Evolutionary conservation across 352 stramenopile species (phyloP), one percentile per base, ranked within the genome.

Genomic region (Globisporangium cylindrosporum): DNA sequence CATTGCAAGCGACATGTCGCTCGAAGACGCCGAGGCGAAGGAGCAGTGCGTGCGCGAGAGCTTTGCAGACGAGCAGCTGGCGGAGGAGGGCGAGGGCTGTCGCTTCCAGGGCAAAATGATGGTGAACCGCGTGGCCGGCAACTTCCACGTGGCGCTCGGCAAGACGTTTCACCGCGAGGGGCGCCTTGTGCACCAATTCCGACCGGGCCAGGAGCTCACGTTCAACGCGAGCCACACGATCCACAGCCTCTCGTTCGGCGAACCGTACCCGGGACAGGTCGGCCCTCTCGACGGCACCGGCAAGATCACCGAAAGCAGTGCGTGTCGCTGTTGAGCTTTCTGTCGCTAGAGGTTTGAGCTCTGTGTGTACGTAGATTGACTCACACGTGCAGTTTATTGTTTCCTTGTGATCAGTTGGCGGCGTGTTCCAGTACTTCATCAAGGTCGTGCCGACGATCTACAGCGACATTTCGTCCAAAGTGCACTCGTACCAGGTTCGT

Each of bases 401-500:
- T 29, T 61, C 2, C 20, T 41, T 58, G n/a, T 15, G 29, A 74
- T 7, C 59, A 95, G 87, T 66, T 36, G 87, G 87, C 14, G 87
- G 82, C 18, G 83, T 94, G 63, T 94, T 92, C 69, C 86, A 95
- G 76, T 95, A 95, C 76, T 93, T 91, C 67, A 89, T 95, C 76
- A 95, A 95, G 75, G 86, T 95, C 55, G 86, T 95, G 59, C 88
- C 88, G 24, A 95, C 88, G 27, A 90, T 95, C 67, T 95, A 92
- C 77, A 88, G 81, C 68, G 85, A 93, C 57, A 86, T 88, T 24
- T 80, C 84, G 64, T 76, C 84, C 12, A 73, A 77, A 3, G 82
- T 88, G 24, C 71, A 84, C 59, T 93, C 84, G 69, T 94, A 94
- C 69, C 88, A 90, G 75, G 79, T 88, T 22, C 36, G 43, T 41